These are phyloP conservation scores for Breviolum minutum DNA, from an alignment of 73 alveolate species.

Conservation along the genomic window DNA sequence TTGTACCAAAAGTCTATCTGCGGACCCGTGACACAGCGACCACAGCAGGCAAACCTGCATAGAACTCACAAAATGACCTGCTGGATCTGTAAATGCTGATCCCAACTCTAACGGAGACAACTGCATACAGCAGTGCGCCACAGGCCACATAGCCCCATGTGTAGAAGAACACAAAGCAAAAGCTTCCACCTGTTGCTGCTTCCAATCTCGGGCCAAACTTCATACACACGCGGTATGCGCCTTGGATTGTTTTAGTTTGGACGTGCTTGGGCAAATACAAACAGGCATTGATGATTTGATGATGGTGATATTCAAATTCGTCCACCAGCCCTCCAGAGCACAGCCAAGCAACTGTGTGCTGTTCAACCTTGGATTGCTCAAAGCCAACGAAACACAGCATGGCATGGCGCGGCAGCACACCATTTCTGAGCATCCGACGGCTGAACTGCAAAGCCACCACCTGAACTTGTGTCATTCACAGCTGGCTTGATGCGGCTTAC, in stretches of 20 bases:
- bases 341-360: conserved; percentile 1
- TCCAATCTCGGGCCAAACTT: conserved; percentile 79
- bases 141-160: neutral
- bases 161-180: neutral
- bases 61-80: neutral
- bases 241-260: neutral
- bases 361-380: neutral
- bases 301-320: too few relatives aligned
- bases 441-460: conserved; percentile 33
- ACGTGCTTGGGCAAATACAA: too few relatives aligned
- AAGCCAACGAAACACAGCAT: neutral
- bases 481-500: neutral
- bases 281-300: too few relatives aligned
- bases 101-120: neutral
- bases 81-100: neutral
- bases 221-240: conserved; percentile 73
- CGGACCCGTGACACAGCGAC: conserved; percentile 92
- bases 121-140: neutral
- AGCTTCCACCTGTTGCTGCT: conserved; percentile 8
- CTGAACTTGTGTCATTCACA: neutral
- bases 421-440: neutral
- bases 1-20: conserved; percentile 91
- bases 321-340: too few relatives aligned
- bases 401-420: neutral
- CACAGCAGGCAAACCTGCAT: conserved; percentile 69